Evolutionary conservation across 2,329 filamentous ascomycete genomes (phyloP).

Genomic region (Monilinia vaccinii-corymbosi): DNA sequence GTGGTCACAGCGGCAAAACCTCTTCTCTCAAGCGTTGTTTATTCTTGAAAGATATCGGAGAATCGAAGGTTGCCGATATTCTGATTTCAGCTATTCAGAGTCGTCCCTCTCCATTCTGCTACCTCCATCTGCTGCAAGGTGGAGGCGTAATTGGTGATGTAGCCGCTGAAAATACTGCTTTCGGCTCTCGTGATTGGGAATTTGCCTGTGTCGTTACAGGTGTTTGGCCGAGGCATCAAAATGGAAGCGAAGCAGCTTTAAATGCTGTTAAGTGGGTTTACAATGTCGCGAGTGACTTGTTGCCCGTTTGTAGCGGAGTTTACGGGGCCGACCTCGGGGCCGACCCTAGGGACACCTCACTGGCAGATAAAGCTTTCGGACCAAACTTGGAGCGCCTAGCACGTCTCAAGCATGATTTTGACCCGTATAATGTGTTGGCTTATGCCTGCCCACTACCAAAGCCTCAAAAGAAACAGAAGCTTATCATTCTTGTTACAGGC

Average conservation of each 20-base stretch:
- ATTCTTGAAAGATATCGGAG: slow-evolving; percentile 44
- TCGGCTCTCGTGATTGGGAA: slow-evolving; percentile 55
- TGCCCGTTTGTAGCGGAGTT: slow-evolving; percentile 41
- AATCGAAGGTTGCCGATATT: slow-evolving; percentile 25
- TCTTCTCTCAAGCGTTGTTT: slow-evolving; percentile 57
- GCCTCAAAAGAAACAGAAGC: slow-evolving; percentile 29
- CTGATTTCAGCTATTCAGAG: slow-evolving; percentile 38
- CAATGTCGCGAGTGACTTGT: slow-evolving; percentile 36
- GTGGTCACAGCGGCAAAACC: slow-evolving; percentile 48
- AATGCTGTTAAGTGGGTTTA: slow-evolving; percentile 47
- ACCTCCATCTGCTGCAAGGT: slow-evolving; percentile 54
- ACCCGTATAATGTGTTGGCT: slow-evolving; percentile 43
- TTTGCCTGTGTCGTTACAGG: slow-evolving; percentile 57
- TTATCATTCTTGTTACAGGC: slow-evolving; percentile 45
- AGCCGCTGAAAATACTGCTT: slow-evolving; percentile 40
- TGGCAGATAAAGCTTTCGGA: slow-evolving; percentile 49
- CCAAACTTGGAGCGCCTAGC: slow-evolving; percentile 41
- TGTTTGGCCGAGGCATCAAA: slow-evolving; percentile 47
- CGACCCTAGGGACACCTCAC: slow-evolving; percentile 44
- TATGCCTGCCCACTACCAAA: slow-evolving; percentile 46
- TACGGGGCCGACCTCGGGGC: slow-evolving; percentile 56
- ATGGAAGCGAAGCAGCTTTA: slow-evolving; percentile 35
- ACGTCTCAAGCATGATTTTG: slow-evolving; percentile 40
- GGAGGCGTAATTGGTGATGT: slow-evolving; percentile 42
- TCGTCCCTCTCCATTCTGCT: slow-evolving; percentile 37